A percentile compares a stretch with the other conserved stretches of the same genome.
Conservation (phyloP, 192 early-diverging fungal genomes). For the Gryganskiella cystojenkinii region DNA sequence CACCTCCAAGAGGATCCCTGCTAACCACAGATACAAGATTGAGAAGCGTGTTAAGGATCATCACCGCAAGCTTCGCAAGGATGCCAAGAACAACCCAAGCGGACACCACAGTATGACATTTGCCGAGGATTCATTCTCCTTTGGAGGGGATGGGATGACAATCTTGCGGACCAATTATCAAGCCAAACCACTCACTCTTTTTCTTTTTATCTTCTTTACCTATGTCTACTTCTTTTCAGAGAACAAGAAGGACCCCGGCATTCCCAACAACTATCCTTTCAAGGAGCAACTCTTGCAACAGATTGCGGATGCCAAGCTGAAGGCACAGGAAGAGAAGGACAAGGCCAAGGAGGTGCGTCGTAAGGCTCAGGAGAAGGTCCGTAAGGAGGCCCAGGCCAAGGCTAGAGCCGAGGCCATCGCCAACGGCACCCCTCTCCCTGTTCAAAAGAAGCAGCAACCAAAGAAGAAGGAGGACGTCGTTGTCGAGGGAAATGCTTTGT, state of each 20-base stretch:
- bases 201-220: neutral
- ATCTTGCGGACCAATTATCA: too few species aligned
- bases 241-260: slow-evolving; percentile 93
- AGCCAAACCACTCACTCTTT: neutral
- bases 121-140: neutral
- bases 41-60: slow-evolving; percentile 68
- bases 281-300: slow-evolving; percentile 90
- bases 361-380: slow-evolving; percentile 36
- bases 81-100: slow-evolving; percentile 63
- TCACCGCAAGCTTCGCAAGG: slow-evolving; percentile 65
- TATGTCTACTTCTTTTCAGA: slow-evolving; percentile 29
- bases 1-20: slow-evolving; percentile 66
- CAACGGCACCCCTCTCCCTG: slow-evolving; percentile 4
- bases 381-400: slow-evolving; percentile 31
- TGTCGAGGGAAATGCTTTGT: slow-evolving; percentile 11
- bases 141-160: too few species aligned
- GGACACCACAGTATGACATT: slow-evolving; percentile 30
- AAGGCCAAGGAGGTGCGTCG: slow-evolving; percentile 37
- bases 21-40: slow-evolving; percentile 68
- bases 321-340: slow-evolving; percentile 46
- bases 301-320: slow-evolving; percentile 48
- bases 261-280: slow-evolving; percentile 91
- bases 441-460: slow-evolving; percentile 10
- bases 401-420: neutral
- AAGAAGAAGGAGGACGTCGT: slow-evolving; percentile 9